Evolutionary conservation across 768 basidiomycete species (phyloP).

Genomic region (Strobilomyces confusus): DNA sequence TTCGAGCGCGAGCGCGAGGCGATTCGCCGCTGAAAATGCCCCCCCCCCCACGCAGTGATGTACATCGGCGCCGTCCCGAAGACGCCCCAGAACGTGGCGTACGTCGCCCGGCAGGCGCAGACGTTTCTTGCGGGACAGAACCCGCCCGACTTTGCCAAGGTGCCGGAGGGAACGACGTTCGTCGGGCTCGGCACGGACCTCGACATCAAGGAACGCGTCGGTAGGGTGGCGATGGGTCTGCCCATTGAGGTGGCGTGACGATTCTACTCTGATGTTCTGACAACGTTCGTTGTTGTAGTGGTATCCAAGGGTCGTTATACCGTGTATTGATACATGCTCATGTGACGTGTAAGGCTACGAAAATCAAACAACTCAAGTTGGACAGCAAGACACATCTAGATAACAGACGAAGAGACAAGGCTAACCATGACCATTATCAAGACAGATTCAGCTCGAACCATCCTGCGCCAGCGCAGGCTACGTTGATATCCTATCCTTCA

Average conservation of each 20-base stretch:
- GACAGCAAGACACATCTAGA: not conserved
- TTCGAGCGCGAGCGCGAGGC: not conserved
- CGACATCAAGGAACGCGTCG: slow-evolving; percentile 35
- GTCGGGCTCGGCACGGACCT: slow-evolving; percentile 37
- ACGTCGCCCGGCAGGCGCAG: slow-evolving; percentile 59
- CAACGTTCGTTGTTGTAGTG: too few species aligned
- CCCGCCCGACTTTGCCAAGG: slow-evolving; percentile 68
- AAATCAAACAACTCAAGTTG: too few species aligned
- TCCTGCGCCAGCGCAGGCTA: not conserved
- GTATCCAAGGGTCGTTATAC: too few species aligned
- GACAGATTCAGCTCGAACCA: not conserved
- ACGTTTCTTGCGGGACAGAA: slow-evolving; percentile 55
- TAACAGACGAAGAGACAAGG: too few species aligned
- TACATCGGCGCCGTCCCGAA: slow-evolving; percentile 73
- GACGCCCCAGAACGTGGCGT: slow-evolving; percentile 57
- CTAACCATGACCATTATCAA: not conserved
- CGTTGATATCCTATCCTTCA: not conserved
- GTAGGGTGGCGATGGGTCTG: slow-evolving; percentile 44
- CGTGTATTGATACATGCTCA: too few species aligned
- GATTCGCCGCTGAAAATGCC: not conserved
- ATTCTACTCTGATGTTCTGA: not conserved
- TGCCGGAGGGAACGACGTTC: slow-evolving; percentile 38
- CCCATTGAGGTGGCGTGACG: slow-evolving; percentile 12
- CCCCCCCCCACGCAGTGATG: slow-evolving; percentile 56
- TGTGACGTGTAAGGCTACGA: too few species aligned